These are phyloP conservation scores for Teunomyces aglyptinius DNA, from an alignment of 805 yeast genomes.

Conservation along the genomic window DNA sequence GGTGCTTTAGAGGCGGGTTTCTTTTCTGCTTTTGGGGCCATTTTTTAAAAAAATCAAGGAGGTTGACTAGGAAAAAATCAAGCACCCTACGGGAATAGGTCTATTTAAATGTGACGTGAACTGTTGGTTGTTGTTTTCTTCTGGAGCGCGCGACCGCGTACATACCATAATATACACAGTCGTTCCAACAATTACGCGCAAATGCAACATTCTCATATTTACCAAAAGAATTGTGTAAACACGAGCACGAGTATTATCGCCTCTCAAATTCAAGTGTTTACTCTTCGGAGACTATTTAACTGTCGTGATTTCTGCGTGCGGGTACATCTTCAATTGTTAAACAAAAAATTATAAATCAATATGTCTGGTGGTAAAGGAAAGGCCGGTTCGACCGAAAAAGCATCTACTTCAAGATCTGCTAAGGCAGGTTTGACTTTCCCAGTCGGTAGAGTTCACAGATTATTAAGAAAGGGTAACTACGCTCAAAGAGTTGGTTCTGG, in stretches of 20 bases:
- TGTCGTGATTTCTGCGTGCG: slow-evolving; percentile 1
- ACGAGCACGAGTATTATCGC: background rate
- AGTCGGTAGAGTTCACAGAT: slow-evolving; percentile 98
- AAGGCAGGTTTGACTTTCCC: slow-evolving; percentile 99
- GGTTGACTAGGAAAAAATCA: background rate
- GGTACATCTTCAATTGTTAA: background rate
- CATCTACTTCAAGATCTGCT: slow-evolving; percentile 96
- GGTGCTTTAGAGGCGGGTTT: slow-evolving; percentile 40
- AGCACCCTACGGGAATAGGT: background rate
- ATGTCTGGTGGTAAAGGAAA: slow-evolving; percentile 90
- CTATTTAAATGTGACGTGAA: background rate
- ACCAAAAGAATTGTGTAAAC: background rate
- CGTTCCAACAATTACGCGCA: background rate
- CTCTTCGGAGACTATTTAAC: background rate
- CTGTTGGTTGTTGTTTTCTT: background rate
- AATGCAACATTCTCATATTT: background rate
- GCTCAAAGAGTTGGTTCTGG: slow-evolving; percentile 99
- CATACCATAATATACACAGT: background rate
- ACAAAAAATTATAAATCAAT: slow-evolving; percentile 15
- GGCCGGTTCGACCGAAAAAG: slow-evolving; percentile 87
- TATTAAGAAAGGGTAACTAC: slow-evolving; percentile 94
- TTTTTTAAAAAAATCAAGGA: slow-evolving; percentile 11
- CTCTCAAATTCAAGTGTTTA: background rate
- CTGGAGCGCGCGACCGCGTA: slow-evolving; percentile 2
- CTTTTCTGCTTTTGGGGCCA: slow-evolving; percentile 40